phyloP scores from a whole-genome alignment of 2,329 filamentous ascomycete genomes.

The Ophiocordyceps camponoti-saundersi region DNA sequence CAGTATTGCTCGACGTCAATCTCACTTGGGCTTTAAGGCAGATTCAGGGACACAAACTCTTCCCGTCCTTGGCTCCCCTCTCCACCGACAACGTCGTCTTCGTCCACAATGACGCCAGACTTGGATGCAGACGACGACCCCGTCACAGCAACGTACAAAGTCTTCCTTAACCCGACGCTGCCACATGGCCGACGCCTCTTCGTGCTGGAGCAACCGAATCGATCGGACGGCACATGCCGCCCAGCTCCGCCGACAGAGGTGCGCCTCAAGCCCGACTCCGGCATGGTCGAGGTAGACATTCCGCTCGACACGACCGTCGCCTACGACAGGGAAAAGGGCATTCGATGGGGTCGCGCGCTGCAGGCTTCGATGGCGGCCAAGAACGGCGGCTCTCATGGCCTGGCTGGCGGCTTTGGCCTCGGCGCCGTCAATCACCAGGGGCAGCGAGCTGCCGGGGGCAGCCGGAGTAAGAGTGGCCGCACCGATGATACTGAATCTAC shows the following conservation, averaged over 20 bases:
- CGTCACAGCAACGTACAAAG: conserved; percentile 59
- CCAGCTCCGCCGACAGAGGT: conserved; percentile 47
- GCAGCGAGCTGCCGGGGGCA: conserved; percentile 13
- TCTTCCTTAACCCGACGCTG: conserved; percentile 67
- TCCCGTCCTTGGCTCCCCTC: not conserved
- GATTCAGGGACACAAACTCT: not conserved
- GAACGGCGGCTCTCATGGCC: conserved; percentile 48
- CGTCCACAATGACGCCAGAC: not conserved
- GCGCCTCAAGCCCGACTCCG: conserved; percentile 65
- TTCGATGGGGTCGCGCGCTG: conserved; percentile 68
- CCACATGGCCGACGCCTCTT: conserved; percentile 48
- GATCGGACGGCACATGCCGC: conserved; percentile 33
- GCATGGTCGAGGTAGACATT: conserved; percentile 86
- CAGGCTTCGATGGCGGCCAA: conserved; percentile 39
- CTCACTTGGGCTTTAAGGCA: no score
- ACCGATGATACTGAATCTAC: conserved; percentile 19
- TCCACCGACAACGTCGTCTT: not conserved
- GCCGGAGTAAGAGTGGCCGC: conserved; percentile 15
- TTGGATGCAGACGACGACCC: conserved; percentile 32
- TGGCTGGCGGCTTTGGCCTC: conserved; percentile 58
- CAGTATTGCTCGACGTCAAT: no score
- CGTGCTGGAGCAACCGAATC: conserved; percentile 80
- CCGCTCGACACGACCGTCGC: conserved; percentile 54
- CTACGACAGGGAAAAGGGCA: conserved; percentile 72
- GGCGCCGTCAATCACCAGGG: conserved; percentile 20